phyloP scores from a whole-genome alignment of 2,329 filamentous ascomycete species.

The Penicillium sp. region DNA sequence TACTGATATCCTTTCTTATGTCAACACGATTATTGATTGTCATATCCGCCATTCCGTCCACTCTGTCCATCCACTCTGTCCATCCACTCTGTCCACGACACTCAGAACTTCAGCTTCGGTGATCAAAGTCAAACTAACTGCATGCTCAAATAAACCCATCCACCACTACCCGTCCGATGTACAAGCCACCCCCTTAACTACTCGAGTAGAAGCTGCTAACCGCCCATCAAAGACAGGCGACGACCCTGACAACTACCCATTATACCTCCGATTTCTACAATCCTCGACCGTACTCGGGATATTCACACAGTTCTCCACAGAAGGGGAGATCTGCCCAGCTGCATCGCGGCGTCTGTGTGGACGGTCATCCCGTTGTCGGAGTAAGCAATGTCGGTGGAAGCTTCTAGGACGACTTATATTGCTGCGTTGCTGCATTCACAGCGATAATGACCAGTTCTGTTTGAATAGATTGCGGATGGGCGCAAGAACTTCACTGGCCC shows the following conservation, averaged over 20 bases:
- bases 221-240: conserved; percentile 23
- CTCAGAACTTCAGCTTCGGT: too few relatives aligned
- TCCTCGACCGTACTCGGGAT: conserved; percentile 6
- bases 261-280: conserved; percentile 16
- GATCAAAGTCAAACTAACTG: too few relatives aligned
- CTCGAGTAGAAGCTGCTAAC: conserved; percentile 22
- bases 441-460: conserved; percentile 56
- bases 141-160: too few relatives aligned
- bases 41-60: too few relatives aligned
- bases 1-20: too few relatives aligned
- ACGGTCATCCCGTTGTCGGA: conserved; percentile 54
- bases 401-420: conserved; percentile 5
- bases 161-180: too few relatives aligned
- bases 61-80: too few relatives aligned
- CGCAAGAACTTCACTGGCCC: conserved; percentile 59
- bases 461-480: conserved; percentile 60
- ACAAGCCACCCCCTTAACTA: conserved; percentile 2
- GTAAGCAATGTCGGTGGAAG: conserved; percentile 55
- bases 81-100: too few relatives aligned
- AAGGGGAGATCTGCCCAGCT: conserved; percentile 34
- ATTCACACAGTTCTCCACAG: conserved; percentile 12
- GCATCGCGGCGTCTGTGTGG: conserved; percentile 48
- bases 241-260: conserved; percentile 12
- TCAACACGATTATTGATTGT: too few relatives aligned
- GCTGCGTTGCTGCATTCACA: conserved; percentile 52